These are phyloP conservation scores for Dioszegia hungarica DNA, from an alignment of 768 basidiomycete genomes.

Conservation along the genomic window DNA sequence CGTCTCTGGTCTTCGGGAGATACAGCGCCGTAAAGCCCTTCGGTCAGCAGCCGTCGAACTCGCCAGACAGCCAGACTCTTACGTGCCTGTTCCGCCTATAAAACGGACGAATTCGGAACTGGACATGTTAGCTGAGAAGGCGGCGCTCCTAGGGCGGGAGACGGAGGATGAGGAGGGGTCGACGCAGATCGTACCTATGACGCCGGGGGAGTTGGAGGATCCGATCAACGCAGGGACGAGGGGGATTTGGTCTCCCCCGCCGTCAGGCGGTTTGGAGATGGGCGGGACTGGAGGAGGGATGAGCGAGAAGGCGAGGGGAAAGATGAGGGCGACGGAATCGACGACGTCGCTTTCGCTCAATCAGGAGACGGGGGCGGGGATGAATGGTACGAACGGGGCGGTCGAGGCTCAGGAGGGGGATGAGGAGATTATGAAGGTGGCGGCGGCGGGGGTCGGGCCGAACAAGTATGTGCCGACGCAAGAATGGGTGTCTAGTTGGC, in stretches of 20 bases:
- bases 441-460: constrained; percentile 68
- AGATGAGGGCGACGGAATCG: constrained; percentile 65
- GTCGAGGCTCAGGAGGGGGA: no score
- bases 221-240: background rate
- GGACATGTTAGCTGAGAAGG: constrained; percentile 42
- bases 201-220: background rate
- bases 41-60: constrained; percentile 16
- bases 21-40: constrained; percentile 68
- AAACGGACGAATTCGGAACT: constrained; percentile 34
- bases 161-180: constrained; percentile 13
- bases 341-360: constrained; percentile 6
- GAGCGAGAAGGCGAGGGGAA: constrained; percentile 88
- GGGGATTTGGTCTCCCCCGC: background rate
- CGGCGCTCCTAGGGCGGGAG: constrained; percentile 34
- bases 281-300: constrained; percentile 37
- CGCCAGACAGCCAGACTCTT: constrained; percentile 4
- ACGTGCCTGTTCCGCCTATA: no score
- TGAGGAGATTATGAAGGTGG: constrained; percentile 60
- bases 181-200: constrained; percentile 1
- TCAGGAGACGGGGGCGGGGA: background rate
- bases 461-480: constrained; percentile 94
- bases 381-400: constrained; percentile 51
- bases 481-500: constrained; percentile 95
- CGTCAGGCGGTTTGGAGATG: constrained; percentile 42
- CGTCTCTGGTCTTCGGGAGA: constrained; percentile 74